Base-by-base conservation (phyloP, 2,329 filamentous ascomycete species). In the Exutisphaerella laricina region DNA sequence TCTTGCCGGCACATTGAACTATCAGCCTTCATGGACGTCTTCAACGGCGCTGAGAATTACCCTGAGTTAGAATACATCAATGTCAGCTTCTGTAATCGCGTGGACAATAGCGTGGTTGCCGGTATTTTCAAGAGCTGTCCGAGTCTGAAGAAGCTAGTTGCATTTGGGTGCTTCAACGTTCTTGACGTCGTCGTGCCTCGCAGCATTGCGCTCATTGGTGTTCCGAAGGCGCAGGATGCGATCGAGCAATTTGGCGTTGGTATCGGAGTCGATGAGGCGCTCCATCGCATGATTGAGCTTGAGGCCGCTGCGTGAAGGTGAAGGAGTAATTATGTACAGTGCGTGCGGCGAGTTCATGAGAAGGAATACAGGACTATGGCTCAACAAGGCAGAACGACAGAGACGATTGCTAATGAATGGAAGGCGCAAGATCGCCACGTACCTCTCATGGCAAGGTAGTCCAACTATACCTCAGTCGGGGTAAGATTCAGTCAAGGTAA, bases 1-100 rank as follows among this genome's bases (percentile, higher is more conserved):
- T 85, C 84, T 0, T 94, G 88, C 59, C 82, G 90, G 3, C 84
- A 95, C 61, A 89, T 97, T 50, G 75, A 79, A 1, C 72, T 75
- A 23, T 68, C 76, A 12, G 80, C 85, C 0, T 88, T 95, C 46
- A 79, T 86, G 49, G 74, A 82, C 7, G 82, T 84, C 0, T 96
- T 97, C 57, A 70, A 74, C 40, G 67, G 70, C 4, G 65, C 68
- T 6, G 72, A 72, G 17, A 77, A 74, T 32, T 96, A 94, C 54
- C 79, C 83, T 0, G 70, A 79, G 8, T 71, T 97, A 23, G 69
- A 71, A 47, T 77, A 84, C 44, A 69, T 95, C 31, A 88, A 79
- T 4, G 68, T 79, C 18, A 73, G 66, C 59, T 77, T 79, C 52
- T 78, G 73, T 60, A 79, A 77, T 49, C 69, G 69, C 0, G 57